Evolutionary conservation across 441 rosid genomes (phyloP).

Genomic region (Corymbia citriodora): DNA sequence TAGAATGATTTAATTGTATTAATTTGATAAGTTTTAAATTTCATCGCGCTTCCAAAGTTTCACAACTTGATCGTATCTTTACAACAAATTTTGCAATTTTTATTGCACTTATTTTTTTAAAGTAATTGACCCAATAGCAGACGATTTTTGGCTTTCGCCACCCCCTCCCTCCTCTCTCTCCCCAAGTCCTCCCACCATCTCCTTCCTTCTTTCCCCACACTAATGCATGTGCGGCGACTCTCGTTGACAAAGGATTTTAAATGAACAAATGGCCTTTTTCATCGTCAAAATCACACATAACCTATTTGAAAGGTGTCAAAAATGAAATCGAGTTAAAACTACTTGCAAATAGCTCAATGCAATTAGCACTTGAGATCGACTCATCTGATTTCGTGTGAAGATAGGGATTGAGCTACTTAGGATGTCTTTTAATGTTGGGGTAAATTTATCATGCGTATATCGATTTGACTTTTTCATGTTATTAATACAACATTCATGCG

Average conservation of each 20-base stretch:
- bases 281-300: neutral
- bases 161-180: neutral
- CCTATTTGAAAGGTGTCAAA: neutral
- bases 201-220: neutral
- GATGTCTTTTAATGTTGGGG: neutral
- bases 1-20: neutral
- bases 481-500: no score
- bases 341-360: neutral
- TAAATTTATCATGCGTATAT: no score
- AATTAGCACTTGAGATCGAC: neutral
- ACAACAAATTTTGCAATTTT: neutral
- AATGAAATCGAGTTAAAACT: neutral
- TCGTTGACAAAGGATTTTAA: neutral
- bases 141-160: neutral
- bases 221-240: neutral
- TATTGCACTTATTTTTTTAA: neutral
- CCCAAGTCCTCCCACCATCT: neutral
- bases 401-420: neutral
- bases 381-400: neutral
- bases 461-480: no score
- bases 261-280: neutral
- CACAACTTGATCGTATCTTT: neutral
- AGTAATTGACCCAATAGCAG: rapidly evolving
- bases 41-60: neutral
- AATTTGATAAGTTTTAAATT: neutral